Evolutionary conservation across 225 moss, liverwort and hornwort genomes (phyloP), one percentile per base, ranked within the genome.

Genomic region (Sphagnum contortum): DNA sequence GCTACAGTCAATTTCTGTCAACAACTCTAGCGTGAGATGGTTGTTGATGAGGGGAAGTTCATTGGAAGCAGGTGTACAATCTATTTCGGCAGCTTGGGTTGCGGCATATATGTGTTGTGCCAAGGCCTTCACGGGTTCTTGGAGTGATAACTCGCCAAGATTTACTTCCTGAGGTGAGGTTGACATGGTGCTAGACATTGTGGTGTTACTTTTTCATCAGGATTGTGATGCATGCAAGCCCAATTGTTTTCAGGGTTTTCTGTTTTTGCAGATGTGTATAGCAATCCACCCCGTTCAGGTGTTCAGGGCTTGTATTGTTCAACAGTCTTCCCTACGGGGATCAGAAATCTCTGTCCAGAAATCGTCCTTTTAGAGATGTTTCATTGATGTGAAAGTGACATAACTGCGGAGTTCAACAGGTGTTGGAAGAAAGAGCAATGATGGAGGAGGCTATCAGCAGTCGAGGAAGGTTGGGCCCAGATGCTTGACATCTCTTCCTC

Each of bases 81-180:
- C 82, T 98, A 48, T 98, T 98, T 79, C 87, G 96, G 66, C 96
- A 93, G 84, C 90, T 98, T 60, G 96, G 91, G 74, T 83, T 98
- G 81, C 83, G 96, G 77, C 96, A 98, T 74, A 79, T 98, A 44
- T 98, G 87, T 78, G 92, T 98, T 70, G 90, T 86, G 63, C 96
- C 96, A 64, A 83, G 90, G 64, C 96, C 96, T 72, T 89, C 92
- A 54, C 77, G 80, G 63, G 87, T 93, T 59, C 81, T 87, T 59
- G 96, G 96, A 57, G 81, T 98, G 48, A 92, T 96, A 6, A 96
- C 96, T 64, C 87, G 96, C 45, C 90, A 98, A 69, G 92, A 98
- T 66, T 71, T 96, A 69, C 71, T 92, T 74, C 79, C 88, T 64
- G 95, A 92, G 81, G 94, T 92, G 69, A 72, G 72, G 45, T 69